Conservation (phyloP, 495 filamentous ascomycete genomes). For the Cladorrhinum samala region DNA sequence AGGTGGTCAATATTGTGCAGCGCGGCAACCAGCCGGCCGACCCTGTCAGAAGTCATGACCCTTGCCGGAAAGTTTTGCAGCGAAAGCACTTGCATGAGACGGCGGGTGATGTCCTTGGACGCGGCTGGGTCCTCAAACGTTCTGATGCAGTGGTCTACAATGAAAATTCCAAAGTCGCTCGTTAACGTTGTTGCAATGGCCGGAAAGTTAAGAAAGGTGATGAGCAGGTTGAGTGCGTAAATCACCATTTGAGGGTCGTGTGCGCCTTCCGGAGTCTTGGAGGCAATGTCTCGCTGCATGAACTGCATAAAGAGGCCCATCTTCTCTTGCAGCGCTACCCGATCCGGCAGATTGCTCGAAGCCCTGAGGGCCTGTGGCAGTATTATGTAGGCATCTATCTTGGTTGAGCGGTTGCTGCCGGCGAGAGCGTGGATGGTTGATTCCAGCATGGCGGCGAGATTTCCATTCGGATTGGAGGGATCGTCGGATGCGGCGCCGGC, state of each 20-base stretch:
- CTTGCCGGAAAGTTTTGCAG: slow-evolving; percentile 69
- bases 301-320: slow-evolving; percentile 68
- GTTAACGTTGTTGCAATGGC: slow-evolving; percentile 58
- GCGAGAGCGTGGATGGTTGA: slow-evolving; percentile 74
- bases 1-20: slow-evolving; percentile 66
- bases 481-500: slow-evolving; percentile 28
- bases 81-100: slow-evolving; percentile 70
- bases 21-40: slow-evolving; percentile 58
- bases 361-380: slow-evolving; percentile 68
- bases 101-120: slow-evolving; percentile 70
- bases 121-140: slow-evolving; percentile 49
- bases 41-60: slow-evolving; percentile 63
- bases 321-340: slow-evolving; percentile 65
- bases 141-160: slow-evolving; percentile 71
- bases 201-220: slow-evolving; percentile 63
- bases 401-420: slow-evolving; percentile 56
- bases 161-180: slow-evolving; percentile 69
- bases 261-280: slow-evolving; percentile 45
- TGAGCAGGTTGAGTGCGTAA: slow-evolving; percentile 68
- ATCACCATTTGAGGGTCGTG: slow-evolving; percentile 60
- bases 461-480: slow-evolving; percentile 32
- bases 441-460: slow-evolving; percentile 71
- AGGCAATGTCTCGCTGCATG: slow-evolving; percentile 67
- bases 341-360: slow-evolving; percentile 68
- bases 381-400: slow-evolving; percentile 80